Base-by-base conservation (phyloP, 2,329 filamentous ascomycete species). In the Didymella segeticola region DNA sequence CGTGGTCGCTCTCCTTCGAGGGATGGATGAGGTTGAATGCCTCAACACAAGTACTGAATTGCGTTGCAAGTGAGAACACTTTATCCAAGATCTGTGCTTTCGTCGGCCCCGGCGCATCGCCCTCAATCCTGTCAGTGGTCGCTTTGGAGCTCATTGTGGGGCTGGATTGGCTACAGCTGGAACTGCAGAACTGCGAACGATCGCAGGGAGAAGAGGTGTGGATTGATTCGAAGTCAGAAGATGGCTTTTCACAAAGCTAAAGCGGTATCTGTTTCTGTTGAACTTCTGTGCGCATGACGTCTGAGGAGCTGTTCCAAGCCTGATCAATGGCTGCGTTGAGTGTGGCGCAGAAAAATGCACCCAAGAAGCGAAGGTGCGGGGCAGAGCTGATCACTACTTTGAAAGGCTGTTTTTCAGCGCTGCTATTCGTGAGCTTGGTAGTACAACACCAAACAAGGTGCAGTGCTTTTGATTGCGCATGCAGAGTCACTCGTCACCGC, bases 21-120 rank as follows among this genome's bases (percentile, higher is more conserved):
- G 77, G 75, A 49, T 78, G 75, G 49, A 81, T 77, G 22, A 78
- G 69, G 30, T 76, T 77, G 66, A 80, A 79, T 20, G 76, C 76
- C 60, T 80, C 78, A 36, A 79, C 77, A 54, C 77, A 79, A 38
- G 74, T 76, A 63, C 76, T 78, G 72, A 80, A 80, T 26, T 79
- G 72, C 23, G 67, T 74, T 20, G 78, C 77, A 11, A 80, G 73
- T 6, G 74, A 73, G 42, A 77, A 66, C 31, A 77, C 76, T 47
- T 75, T 73, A 25, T 67, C 68, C 27, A 80, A 71, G 57, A 70
- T 63, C 56, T 74, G 56, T 19, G 65, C 69, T 49, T 69, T 72
- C 52, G 55, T 66, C 48, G 64, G 64, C 27, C 47, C 56, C 8
- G 61, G 51, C 25, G 50, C 50, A 39, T 62, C 58, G 43, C 56